phyloP scores from a whole-genome alignment of 805 yeast genomes.

The Candida easanensis region DNA sequence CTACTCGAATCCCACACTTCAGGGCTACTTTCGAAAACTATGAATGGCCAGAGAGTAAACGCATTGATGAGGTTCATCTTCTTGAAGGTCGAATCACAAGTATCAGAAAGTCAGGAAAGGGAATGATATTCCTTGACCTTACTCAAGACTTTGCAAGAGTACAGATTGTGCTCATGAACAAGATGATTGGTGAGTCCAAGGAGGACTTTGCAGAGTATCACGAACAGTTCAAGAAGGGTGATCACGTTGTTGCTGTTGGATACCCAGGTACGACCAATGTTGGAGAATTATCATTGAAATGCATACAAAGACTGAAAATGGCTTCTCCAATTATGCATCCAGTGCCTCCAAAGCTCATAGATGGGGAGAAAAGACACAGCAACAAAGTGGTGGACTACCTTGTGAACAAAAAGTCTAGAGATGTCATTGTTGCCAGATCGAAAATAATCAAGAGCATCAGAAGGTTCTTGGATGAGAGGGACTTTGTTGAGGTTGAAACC shows the following conservation, averaged over 20 bases:
- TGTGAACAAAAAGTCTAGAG: conserved; percentile 50
- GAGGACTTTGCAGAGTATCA: conserved; percentile 39
- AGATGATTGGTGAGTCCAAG: conserved; percentile 38
- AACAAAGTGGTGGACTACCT: conserved; percentile 75
- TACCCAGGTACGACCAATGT: conserved; percentile 70
- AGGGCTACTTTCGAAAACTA: conserved; percentile 27
- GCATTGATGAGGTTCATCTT: conserved; percentile 24
- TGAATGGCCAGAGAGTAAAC: conserved; percentile 24
- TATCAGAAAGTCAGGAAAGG: conserved; percentile 65
- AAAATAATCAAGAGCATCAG: conserved; percentile 56
- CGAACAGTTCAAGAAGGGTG: conserved; percentile 62
- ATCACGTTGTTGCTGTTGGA: conserved; percentile 64
- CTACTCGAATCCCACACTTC: conserved; percentile 40
- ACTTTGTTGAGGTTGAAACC: conserved; percentile 82
- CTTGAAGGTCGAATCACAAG: conserved; percentile 55
- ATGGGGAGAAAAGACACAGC: conserved; percentile 53
- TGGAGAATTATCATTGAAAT: conserved; percentile 75
- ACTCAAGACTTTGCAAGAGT: conserved; percentile 55
- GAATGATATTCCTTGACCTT: conserved; percentile 66
- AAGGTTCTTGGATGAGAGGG: conserved; percentile 47
- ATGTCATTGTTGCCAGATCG: conserved; percentile 49
- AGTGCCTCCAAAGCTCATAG: conserved; percentile 61
- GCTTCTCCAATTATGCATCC: conserved; percentile 70
- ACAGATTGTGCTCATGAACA: conserved; percentile 62
- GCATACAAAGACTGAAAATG: conserved; percentile 45